Percentiles rank a stretch among this genome's conserved stretches.
phyloP scores from a whole-genome alignment of 345 rosid species.

The Eucalyptus tenuipes region DNA sequence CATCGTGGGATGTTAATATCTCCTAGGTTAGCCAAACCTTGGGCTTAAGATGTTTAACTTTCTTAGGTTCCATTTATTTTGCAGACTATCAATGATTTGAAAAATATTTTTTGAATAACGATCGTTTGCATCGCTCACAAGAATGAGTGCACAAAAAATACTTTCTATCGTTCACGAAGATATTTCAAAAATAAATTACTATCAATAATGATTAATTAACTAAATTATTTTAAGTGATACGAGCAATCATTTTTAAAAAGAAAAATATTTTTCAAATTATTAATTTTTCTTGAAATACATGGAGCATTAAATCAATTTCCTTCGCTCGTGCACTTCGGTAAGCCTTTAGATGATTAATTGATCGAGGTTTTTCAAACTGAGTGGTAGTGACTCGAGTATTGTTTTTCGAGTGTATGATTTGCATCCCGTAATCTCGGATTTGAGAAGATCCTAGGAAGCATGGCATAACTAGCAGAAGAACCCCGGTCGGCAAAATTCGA shows the following conservation, averaged over 20 bases:
- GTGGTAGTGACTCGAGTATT: not conserved
- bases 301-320: not conserved
- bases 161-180: fast-evolving
- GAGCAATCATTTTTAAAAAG: not conserved
- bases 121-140: not conserved
- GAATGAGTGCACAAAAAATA: not conserved
- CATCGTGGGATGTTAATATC: not conserved
- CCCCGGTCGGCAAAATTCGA: not conserved
- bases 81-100: fast-evolving
- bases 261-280: not conserved
- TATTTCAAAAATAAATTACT: not conserved
- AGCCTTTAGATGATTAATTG: not conserved
- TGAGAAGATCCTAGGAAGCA: not conserved
- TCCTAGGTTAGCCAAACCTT: not conserved
- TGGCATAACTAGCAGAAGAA: not conserved
- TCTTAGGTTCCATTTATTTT: not conserved
- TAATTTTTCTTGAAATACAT: not conserved
- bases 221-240: not conserved
- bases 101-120: not conserved
- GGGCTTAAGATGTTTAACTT: not conserved
- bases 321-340: not conserved
- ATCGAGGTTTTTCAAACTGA: not conserved
- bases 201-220: not conserved
- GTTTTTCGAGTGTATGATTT: not conserved
- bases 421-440: not conserved